Percentiles rank a stretch among this genome's conserved stretches.
These are phyloP conservation scores for Fusarium buharicum DNA, from an alignment of 2,329 filamentous ascomycete species.

Conservation along the genomic window DNA sequence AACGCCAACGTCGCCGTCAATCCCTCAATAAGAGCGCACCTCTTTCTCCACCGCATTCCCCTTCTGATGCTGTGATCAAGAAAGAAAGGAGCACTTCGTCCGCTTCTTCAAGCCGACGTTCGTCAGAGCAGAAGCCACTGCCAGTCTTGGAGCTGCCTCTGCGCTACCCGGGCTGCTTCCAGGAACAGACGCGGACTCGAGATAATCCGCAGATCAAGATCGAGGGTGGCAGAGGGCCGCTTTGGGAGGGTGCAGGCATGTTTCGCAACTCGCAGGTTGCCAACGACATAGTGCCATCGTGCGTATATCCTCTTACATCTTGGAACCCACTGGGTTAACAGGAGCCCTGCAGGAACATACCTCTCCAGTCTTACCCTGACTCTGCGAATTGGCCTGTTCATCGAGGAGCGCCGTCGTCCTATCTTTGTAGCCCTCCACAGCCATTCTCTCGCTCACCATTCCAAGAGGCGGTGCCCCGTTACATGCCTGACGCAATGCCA, in stretches of 20 bases:
- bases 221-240: constrained; percentile 4
- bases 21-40: constrained; percentile 14
- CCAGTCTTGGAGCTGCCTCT: constrained; percentile 20
- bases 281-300: constrained; percentile 28
- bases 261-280: constrained; percentile 8
- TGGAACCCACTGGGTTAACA: constrained; percentile 6
- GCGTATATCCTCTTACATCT: constrained; percentile 6
- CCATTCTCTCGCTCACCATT: constrained; percentile 19
- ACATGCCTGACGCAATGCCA: constrained; percentile 12
- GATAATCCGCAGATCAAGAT: constrained; percentile 14
- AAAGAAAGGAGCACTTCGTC: constrained; percentile 15
- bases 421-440: constrained; percentile 2
- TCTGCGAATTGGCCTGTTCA: constrained; percentile 22
- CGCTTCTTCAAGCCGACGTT: constrained; percentile 23
- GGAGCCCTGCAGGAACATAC: constrained; percentile 15
- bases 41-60: constrained; percentile 35
- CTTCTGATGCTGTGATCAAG: constrained; percentile 4
- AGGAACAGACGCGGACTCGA: constrained; percentile 8
- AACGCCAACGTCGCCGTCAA: constrained; percentile 38
- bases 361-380: constrained; percentile 13
- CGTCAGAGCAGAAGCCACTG: constrained; percentile 34
- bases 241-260: constrained; percentile 15
- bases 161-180: constrained; percentile 11
- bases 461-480: constrained; percentile 9
- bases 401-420: constrained; percentile 13